Conservation (phyloP, 1,284 basidiomycete species). For the Tylopilus orsonianus region DNA sequence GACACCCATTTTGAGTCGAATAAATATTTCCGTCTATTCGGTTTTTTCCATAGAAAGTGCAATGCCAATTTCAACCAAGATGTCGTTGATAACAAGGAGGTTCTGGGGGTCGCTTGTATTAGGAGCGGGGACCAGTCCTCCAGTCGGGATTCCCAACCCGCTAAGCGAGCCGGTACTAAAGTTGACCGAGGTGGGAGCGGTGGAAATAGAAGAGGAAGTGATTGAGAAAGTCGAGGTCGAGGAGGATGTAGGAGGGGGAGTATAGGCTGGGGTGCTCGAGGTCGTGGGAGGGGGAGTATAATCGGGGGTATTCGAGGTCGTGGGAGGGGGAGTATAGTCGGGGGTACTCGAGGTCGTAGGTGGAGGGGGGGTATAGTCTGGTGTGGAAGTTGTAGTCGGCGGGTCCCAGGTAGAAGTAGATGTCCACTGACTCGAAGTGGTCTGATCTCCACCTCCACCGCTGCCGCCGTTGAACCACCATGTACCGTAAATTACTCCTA, state of each 20-base stretch:
- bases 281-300: conserved; percentile 20
- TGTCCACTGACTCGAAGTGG: conserved; percentile 27
- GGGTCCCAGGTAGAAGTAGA: conserved; percentile 27
- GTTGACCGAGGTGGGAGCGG: conserved; percentile 15
- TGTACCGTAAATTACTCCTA: conserved; percentile 56
- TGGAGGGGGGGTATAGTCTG: conserved; percentile 25
- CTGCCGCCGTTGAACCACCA: conserved; percentile 54
- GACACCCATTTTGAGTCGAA: background rate
- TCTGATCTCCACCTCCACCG: conserved; percentile 25
- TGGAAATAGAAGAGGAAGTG: conserved; percentile 25
- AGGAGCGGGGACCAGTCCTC: conserved; percentile 16
- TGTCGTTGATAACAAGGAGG: conserved; percentile 36
- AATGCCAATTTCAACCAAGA: conserved; percentile 40
- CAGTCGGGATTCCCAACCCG: conserved; percentile 36
- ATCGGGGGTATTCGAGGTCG: conserved; percentile 15
- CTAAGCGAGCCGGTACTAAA: conserved; percentile 20
- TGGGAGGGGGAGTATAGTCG: conserved; percentile 24
- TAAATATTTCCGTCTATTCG: conserved; percentile 1
- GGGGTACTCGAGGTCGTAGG: conserved; percentile 12
- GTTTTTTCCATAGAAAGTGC: conserved; percentile 26
- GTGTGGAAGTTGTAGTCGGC: conserved; percentile 24
- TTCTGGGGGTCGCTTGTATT: conserved; percentile 30
- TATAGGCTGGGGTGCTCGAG: conserved; percentile 26
- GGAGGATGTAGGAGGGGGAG: conserved; percentile 24
- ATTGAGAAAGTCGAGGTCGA: conserved; percentile 17